phyloP scores from a whole-genome alignment of 2,329 filamentous ascomycete species.

The Xylariaceae sp. region DNA sequence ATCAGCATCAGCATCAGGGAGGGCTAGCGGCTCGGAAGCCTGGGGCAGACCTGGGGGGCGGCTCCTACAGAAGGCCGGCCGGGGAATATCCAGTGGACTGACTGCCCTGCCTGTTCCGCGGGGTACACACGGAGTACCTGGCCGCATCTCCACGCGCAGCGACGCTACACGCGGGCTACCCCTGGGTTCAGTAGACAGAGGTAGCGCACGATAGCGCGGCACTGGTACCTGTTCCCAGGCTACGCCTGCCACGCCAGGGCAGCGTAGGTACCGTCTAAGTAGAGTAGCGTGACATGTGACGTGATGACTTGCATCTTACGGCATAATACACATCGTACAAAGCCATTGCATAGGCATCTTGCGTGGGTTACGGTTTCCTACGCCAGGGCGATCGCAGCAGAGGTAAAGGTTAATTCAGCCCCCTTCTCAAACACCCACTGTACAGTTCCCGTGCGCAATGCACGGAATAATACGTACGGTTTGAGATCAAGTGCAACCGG shows the following conservation, averaged over 20 bases:
- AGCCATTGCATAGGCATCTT: not conserved
- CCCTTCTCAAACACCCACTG: not conserved
- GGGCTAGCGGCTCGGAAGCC: not conserved
- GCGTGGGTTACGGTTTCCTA: not conserved
- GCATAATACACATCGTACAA: not conserved
- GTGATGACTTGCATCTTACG: not conserved
- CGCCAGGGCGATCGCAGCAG: not conserved
- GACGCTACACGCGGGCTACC: not conserved
- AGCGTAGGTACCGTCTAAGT: not conserved
- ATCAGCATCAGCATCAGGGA: not conserved
- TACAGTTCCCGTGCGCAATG: not conserved
- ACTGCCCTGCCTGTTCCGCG: not conserved
- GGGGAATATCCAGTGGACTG: not conserved
- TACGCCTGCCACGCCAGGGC: not conserved
- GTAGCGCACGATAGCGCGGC: too few species aligned
- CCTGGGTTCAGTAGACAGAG: not conserved
- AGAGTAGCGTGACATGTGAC: not conserved
- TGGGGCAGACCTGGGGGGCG: conserved; percentile 5
- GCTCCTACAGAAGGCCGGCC: not conserved
- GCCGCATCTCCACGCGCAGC: not conserved
- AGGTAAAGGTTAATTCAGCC: not conserved
- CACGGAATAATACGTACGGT: not conserved
- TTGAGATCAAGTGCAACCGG: not conserved
- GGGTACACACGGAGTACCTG: not conserved
- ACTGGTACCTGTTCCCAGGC: too few species aligned